Conservation (phyloP, 1,139 yeast genomes). For the Nematodospora anomalae region DNA sequence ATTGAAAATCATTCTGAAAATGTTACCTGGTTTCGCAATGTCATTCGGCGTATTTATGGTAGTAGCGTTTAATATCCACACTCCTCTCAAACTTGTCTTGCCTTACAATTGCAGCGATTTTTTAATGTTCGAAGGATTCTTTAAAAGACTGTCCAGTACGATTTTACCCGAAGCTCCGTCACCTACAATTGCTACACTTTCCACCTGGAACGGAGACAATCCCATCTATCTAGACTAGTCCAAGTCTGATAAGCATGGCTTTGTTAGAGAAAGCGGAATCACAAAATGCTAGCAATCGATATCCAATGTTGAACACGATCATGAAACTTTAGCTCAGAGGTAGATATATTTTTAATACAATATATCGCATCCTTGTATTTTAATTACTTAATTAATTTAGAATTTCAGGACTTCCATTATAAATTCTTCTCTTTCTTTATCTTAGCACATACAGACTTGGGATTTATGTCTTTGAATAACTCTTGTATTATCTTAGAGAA, state of each 20-base stretch:
- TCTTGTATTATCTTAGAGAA: too few relatives aligned
- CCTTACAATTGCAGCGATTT: constrained; percentile 31
- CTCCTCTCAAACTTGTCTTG: constrained; percentile 31
- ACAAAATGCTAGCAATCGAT: constrained; percentile 34
- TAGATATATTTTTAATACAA: constrained; percentile 33
- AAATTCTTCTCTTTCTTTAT: constrained; percentile 19
- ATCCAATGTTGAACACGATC: constrained; percentile 25
- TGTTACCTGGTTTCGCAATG: constrained; percentile 24
- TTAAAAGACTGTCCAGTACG: constrained; percentile 37
- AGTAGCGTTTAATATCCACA: constrained; percentile 31
- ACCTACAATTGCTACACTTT: constrained; percentile 48
- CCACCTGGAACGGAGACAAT: constrained; percentile 16
- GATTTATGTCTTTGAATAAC: too few relatives aligned
- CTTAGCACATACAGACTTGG: too few relatives aligned
- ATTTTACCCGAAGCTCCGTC: constrained; percentile 57
- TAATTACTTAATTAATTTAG: constrained; percentile 3
- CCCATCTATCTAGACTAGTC: constrained; percentile 14
- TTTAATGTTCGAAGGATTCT: constrained; percentile 25
- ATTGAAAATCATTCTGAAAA: constrained; percentile 29
- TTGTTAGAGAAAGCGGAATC: constrained; percentile 16
- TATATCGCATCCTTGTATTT: too few relatives aligned
- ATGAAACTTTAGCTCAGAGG: constrained; percentile 41
- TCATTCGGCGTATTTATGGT: constrained; percentile 24
- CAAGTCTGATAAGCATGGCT: constrained; percentile 14
- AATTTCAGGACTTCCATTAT: constrained; percentile 23